These are phyloP conservation scores for Chlorella sp. DNA, from an alignment of 139 green algal genomes.

Conservation along the genomic window DNA sequence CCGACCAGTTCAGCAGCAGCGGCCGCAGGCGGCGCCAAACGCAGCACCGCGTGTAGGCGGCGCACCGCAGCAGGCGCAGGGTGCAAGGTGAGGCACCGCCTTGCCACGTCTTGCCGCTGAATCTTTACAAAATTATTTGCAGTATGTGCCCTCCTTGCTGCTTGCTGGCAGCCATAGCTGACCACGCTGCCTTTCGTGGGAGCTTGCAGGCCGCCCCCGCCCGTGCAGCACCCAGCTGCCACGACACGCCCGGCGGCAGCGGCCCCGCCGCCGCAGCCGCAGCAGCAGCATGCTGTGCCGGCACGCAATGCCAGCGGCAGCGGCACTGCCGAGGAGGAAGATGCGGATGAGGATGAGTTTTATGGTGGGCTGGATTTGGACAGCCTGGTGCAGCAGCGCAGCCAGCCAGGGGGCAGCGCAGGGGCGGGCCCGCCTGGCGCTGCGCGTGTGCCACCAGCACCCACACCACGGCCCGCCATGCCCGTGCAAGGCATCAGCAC, in stretches of 20 bases:
- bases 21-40: background rate
- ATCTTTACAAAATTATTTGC: too few relatives aligned
- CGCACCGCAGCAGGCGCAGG: background rate
- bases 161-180: background rate
- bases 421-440: too few relatives aligned
- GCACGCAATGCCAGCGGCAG: background rate
- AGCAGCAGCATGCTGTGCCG: slow-evolving; percentile 7
- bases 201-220: slow-evolving; percentile 3
- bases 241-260: background rate
- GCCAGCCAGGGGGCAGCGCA: background rate
- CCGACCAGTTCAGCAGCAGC: background rate
- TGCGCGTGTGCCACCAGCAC: background rate
- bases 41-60: too few relatives aligned
- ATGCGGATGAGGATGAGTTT: slow-evolving; percentile 24
- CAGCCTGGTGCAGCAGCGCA: slow-evolving; percentile 14
- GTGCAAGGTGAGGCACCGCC: background rate
- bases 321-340: slow-evolving; percentile 1
- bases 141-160: background rate
- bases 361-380: slow-evolving; percentile 23
- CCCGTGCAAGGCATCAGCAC: background rate
- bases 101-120: too few relatives aligned
- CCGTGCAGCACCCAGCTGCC: background rate
- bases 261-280: slow-evolving; percentile 9
- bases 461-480: background rate
- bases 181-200: background rate